Conservation (phyloP, 352 stramenopile species). For the Paralagenidium karlingii region DNA sequence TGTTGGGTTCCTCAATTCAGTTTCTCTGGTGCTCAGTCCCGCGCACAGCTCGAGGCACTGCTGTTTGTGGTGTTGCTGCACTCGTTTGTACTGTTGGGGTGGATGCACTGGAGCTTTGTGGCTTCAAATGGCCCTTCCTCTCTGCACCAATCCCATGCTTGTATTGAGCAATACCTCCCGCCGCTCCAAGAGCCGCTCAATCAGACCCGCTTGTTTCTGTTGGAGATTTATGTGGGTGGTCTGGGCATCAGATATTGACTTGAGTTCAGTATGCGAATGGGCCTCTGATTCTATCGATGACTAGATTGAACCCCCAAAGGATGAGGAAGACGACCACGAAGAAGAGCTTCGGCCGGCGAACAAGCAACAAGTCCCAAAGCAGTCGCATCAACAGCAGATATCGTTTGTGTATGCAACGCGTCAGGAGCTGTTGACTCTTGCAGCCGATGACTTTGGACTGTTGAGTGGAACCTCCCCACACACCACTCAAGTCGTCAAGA, state of each 20-base stretch:
- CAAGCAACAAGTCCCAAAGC: too few species aligned
- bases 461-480: too few species aligned
- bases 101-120: slow-evolving; percentile 49
- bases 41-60: slow-evolving; percentile 33
- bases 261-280: neutral
- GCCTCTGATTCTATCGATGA: neutral
- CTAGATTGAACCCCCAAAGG: neutral
- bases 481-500: too few species aligned
- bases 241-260: slow-evolving; percentile 1
- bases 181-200: slow-evolving; percentile 26
- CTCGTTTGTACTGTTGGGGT: slow-evolving; percentile 25
- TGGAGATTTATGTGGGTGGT: slow-evolving; percentile 4
- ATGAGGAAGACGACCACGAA: too few species aligned
- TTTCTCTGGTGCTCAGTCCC: too few species aligned
- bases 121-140: slow-evolving; percentile 5
- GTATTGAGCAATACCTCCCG: slow-evolving; percentile 5
- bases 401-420: slow-evolving; percentile 60
- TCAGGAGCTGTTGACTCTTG: slow-evolving; percentile 52
- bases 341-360: too few species aligned
- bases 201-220: slow-evolving; percentile 2
- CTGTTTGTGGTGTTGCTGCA: slow-evolving; percentile 44
- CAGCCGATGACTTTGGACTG: too few species aligned
- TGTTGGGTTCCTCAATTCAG: slow-evolving; percentile 6
- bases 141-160: slow-evolving; percentile 1
- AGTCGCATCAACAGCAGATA: slow-evolving; percentile 6